Base-by-base conservation (phyloP, 257 asterid genomes). In the Avicennia marina region DNA sequence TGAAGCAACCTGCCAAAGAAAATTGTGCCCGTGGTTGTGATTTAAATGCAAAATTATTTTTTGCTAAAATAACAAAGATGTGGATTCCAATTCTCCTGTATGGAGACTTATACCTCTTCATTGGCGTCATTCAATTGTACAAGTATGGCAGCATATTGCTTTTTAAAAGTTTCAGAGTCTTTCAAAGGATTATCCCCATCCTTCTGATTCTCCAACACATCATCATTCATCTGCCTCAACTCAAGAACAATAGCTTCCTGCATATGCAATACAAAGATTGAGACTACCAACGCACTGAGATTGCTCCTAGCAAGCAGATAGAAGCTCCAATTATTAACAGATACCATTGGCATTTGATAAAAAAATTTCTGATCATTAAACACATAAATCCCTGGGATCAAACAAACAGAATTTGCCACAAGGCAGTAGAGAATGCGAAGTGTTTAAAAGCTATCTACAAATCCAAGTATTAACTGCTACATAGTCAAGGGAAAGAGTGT, bases 201-300 rank as follows among this genome's bases (percentile, higher is more conserved):
- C 71, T 60, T 78, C 38, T 81, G 80, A 73, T 65, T 72, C 76
- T 80, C 82, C 54, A 36, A 25, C 7, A 78, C 84, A 24, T 86
- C 97, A 50, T 91, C 90, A 49, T 93, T 86, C 94, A 89, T 66
- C 29, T 65, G 83, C 81, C 83, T 89, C 65, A 93, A 74, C 78
- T 93, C 95, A 15, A 49, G 69, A 77, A 89, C 84, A 63, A 84
- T 54, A 47, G 95, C 95, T 70, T 93, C 98, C 98, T 93, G 64
- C 60, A 72, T 15, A 31, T 65, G 32, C 72, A 62, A 66, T 77
- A 65, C 70, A 62, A 63, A 55, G 42, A 58, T 71, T 71, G 71
- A 77, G 66, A 42, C 36, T 22, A 42, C 58, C 36, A 18, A 29
- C 24, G 33, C 18, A 51, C 15, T 4, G 31, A 15, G 38, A 53